Evolutionary conservation across 345 rosid species (phyloP), one percentile per base, ranked within the genome.

Genomic region (Lepidium africanum): DNA sequence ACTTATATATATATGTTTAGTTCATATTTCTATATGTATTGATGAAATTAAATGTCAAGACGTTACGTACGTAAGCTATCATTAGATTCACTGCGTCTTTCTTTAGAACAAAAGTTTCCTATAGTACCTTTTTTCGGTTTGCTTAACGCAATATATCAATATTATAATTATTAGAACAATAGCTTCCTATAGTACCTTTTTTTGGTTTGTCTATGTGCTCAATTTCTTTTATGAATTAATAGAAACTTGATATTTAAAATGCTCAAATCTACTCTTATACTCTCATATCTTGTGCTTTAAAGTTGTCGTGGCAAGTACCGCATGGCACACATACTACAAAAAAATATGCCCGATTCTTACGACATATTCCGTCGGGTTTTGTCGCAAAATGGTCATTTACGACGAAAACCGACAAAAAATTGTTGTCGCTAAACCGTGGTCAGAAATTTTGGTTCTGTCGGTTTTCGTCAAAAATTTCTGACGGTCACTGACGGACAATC

Each of bases 221-320:
- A 17, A 33, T 39, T 27, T 46, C 23, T 69, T 69, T 59, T 25
- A 25, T 17, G 32, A 23, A n/a, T 47, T 35, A 36, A 48, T 21
- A 39, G 50, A 36, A 48, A 15, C 9, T 2, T 64, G 38, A 23
- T 64, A 21, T 23, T 50, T 37, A 10, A 21, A 19, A 10, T 46
- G 4, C 6, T 27, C 13, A 41, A 14, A 10, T 35, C 19, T 59
- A 39, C 23, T 27, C 30, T 48, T 45, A 10, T 48, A 37, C 49
- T 25, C 58, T 69, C 73, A 32, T 39, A 69, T 59, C 50, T 11
- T 49, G 35, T 15, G 19, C 59, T 69, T 49, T 49, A 49, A 69
- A 59, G 66, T 69, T 59, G 59, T 48, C 25, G 27, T 21, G 0
- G 12, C 35, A 69, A 16, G 67, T 30, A 39, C 66, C 50, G 67